A percentile compares a stretch with the other conserved stretches of the same genome.
These are phyloP conservation scores for Fusarium fracticaudum DNA, from an alignment of 2,329 filamentous ascomycete species.

Conservation along the genomic window DNA sequence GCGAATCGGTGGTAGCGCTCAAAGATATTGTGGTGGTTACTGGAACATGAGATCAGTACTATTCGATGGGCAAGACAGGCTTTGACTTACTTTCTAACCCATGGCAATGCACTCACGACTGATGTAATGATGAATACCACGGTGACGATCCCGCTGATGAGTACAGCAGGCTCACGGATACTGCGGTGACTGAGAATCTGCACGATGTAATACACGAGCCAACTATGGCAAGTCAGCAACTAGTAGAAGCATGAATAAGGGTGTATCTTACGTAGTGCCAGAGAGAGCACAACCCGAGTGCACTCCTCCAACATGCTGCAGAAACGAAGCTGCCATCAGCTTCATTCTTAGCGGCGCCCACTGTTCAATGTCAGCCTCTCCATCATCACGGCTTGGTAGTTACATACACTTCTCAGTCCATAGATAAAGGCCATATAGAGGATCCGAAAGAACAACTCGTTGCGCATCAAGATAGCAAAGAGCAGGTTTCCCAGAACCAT, in stretches of 20 bases:
- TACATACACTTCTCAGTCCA: neutral
- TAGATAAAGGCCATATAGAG: neutral
- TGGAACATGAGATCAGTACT: accelerated
- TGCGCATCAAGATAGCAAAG: neutral
- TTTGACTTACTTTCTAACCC: neutral
- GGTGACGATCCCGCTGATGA: neutral
- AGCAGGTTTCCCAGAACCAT: neutral
- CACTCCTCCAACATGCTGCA: neutral
- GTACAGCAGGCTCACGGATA: neutral
- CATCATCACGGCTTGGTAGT: accelerated
- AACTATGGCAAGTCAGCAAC: neutral
- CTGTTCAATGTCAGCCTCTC: neutral
- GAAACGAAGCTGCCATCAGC: neutral
- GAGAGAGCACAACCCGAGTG: neutral
- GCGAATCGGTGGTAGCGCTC: neutral
- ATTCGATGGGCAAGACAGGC: accelerated
- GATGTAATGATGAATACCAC: neutral
- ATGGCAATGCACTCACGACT: neutral
- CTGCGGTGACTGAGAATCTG: neutral
- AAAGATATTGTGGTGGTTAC: constrained; percentile 1
- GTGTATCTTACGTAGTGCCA: neutral
- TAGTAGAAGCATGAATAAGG: accelerated
- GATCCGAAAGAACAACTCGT: neutral
- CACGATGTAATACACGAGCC: neutral
- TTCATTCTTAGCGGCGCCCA: neutral